Conservation (phyloP, 106 monocot genomes). For the Ottelia alismoides region DNA sequence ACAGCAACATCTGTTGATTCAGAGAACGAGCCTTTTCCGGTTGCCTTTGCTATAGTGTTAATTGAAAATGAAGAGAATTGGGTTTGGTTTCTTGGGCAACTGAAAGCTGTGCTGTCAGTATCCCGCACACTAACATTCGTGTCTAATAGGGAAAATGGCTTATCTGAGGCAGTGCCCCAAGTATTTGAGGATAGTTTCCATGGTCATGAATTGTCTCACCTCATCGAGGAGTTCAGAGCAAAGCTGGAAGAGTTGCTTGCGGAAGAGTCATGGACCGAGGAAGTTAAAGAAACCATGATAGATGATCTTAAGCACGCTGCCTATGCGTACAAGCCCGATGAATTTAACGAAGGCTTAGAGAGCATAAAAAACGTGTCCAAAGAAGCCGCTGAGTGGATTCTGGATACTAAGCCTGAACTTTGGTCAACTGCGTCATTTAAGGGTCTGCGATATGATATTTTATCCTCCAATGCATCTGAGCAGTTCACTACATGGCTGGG, state of each 20-base stretch:
- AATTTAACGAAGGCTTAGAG: slow-evolving; percentile 63
- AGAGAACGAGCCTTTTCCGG: slow-evolving; percentile 73
- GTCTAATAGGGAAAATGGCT: slow-evolving; percentile 48
- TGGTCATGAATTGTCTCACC: slow-evolving; percentile 44
- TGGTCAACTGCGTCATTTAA: slow-evolving; percentile 96
- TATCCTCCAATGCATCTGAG: slow-evolving; percentile 46
- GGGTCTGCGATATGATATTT: slow-evolving; percentile 43
- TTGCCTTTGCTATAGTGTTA: slow-evolving; percentile 65
- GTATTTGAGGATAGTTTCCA: slow-evolving; percentile 56
- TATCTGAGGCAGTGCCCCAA: slow-evolving; percentile 35
- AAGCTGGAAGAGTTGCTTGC: slow-evolving; percentile 62
- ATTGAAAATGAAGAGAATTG: slow-evolving; percentile 57
- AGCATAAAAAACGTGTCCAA: slow-evolving; percentile 53
- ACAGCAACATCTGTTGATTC: slow-evolving; percentile 71
- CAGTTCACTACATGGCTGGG: slow-evolving; percentile 58
- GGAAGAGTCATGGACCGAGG: slow-evolving; percentile 12
- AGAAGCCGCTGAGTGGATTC: slow-evolving; percentile 74
- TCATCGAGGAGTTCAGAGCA: slow-evolving; percentile 64
- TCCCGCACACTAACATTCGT: slow-evolving; percentile 53
- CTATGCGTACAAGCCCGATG: slow-evolving; percentile 61
- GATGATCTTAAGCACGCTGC: slow-evolving; percentile 40
- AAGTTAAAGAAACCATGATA: slow-evolving; percentile 37
- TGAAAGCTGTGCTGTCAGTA: slow-evolving; percentile 49
- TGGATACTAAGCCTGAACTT: slow-evolving; percentile 48
- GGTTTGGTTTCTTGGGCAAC: slow-evolving; percentile 77